Evolutionary conservation across 768 basidiomycete species (phyloP), one percentile per base, ranked within the genome.

Genomic region (Tremella mesenterica): DNA sequence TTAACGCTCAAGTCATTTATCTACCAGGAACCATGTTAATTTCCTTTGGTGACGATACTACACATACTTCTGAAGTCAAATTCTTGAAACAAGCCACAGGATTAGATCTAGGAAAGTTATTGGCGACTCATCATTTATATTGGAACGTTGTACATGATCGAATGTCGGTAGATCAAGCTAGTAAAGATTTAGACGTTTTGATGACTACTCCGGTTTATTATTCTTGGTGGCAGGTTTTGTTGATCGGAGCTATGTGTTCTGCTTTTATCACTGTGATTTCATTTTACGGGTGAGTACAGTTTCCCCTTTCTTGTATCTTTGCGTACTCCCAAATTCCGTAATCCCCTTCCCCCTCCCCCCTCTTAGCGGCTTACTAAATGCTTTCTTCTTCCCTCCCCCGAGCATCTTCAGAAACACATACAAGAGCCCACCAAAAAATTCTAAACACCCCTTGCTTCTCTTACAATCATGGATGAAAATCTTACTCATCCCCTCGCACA

Each of bases 1-100:
- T 95, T 50, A 83, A 88, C 70, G 88, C 88, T 41, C 88, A 92
- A 69, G 92, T 91, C 69, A 85, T 93, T 34, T 85, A 91, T 73
- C 65, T 78, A 14, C 76, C 76, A 2, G 73, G 73, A 56, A 79
- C 85, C 50, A 82, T 87, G 75, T 78, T 91, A 29, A 79, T 90
- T 67, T 83, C 84, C 41, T 91, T 92, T 64, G 85, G 86, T 60
- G 89, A 92, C 71, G 76, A 76, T 21, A 75, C 81, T 2, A 89
- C 88, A 1, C 84, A 86, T 48, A 90, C 87, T 4, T 84, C 82
- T 61, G 84, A 83, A 63, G 80, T 88, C 69, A 86, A 85, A 74
- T 79, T 88, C 64, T 85, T 86, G 53, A 79, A 83, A 50, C 85
- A 86, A 71, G 75, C 78, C 12, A 82, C 81, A 51, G 78, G 82